Base-by-base conservation (phyloP, 495 filamentous ascomycete genomes). In the Daldinia grandis region DNA sequence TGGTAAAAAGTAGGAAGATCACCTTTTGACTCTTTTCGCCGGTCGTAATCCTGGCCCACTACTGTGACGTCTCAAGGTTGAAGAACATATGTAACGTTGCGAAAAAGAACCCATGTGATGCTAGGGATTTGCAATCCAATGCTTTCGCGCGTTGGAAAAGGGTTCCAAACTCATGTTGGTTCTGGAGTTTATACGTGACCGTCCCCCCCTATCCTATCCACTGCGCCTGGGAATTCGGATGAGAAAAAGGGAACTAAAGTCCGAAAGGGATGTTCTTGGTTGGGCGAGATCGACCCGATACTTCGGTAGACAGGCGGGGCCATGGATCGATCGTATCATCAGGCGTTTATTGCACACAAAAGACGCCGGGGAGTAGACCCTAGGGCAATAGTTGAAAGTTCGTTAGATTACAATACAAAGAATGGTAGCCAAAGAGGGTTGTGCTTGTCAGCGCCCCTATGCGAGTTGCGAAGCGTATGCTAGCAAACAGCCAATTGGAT, bases 281-380 rank as follows among this genome's bases (percentile, higher is more conserved):
- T 72, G 61, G n/a, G 59, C 27, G 59, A 64, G 59, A 68, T 61
- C 61, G 70, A 72, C 70, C 70, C 70, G 64, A 65, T 50, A 61
- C 24, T 17, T 68, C 24, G 70, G 70, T 64, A 68, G 50, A 58
- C 42, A 64, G 54, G 64, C 69, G 64, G 69, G 56, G 61, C 56
- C 28, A 37, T 38, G 42, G 51, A 33, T 37, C 42, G 27, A 53
- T 30, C n/a, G 17, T 56, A 31, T 56, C 9, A 30, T 53, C 12
- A 65, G 56, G 57, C 17, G 44, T 28, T 72, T 53, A 61, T 68
- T 68, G 42, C 54, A 64, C 57, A 57, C 53, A 58, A 68, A 60
- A 44, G 64, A 30, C 64, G 25, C 64, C 65, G 51, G 64, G 70
- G 50, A 72, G 53, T 21, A 28, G 56, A 58, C 64, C 69, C 60